A percentile compares a stretch with the other conserved stretches of the same genome.
phyloP scores from a whole-genome alignment of 2,329 filamentous ascomycete species.

The Sporothrix humicola region DNA sequence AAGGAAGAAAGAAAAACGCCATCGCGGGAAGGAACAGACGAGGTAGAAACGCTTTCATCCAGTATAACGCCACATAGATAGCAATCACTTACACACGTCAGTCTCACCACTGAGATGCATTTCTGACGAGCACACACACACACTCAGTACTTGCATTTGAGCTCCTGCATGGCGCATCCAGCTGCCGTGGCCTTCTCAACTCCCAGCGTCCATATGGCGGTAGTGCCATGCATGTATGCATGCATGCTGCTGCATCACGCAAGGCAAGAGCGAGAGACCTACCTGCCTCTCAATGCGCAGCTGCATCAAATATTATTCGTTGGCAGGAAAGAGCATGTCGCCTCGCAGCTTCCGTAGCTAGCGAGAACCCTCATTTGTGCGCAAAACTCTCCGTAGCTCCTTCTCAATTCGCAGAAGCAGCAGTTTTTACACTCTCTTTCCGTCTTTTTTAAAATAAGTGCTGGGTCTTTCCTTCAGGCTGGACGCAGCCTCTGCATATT shows the following conservation, averaged over 20 bases:
- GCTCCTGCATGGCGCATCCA: neutral
- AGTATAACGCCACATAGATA: neutral
- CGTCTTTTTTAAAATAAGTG: slow-evolving; percentile 10
- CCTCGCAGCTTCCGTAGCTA: neutral
- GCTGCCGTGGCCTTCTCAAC: neutral
- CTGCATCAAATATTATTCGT: neutral
- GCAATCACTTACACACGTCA: neutral
- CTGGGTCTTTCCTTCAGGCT: neutral
- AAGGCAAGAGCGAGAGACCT: neutral
- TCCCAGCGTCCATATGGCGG: neutral
- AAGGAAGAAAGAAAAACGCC: neutral
- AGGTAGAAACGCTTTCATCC: neutral
- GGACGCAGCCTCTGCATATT: slow-evolving; percentile 1
- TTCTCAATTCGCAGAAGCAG: neutral
- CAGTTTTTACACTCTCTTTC: slow-evolving; percentile 6
- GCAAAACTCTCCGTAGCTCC: slow-evolving; percentile 12
- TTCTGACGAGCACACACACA: too few relatives aligned
- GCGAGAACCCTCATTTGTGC: neutral
- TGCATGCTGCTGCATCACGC: neutral
- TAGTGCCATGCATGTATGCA: neutral
- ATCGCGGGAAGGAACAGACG: neutral
- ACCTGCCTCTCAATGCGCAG: neutral
- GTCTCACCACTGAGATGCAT: neutral
- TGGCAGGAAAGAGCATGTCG: neutral
- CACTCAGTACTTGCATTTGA: neutral